phyloP scores from a whole-genome alignment of 2,329 filamentous ascomycete genomes.

The Tothia fuscella region DNA sequence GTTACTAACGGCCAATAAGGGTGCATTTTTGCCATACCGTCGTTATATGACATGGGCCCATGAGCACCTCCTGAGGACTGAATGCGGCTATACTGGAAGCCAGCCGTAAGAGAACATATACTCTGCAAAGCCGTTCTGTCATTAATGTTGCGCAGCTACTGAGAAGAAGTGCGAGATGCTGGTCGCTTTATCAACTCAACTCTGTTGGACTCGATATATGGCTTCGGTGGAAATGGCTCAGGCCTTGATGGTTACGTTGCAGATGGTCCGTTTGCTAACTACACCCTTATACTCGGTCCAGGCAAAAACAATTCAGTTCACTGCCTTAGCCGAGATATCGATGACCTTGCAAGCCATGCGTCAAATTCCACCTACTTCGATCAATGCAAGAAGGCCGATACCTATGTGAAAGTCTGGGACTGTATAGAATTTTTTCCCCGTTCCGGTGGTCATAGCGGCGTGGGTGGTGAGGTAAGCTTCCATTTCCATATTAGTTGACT shows the following conservation, averaged over 20 bases:
- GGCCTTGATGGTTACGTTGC: constrained; percentile 1
- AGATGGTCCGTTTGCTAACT: constrained; percentile 3
- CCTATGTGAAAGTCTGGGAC: not conserved
- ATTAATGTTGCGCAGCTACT: too few relatives aligned
- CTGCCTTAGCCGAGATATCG: constrained; percentile 1
- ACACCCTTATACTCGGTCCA: not conserved
- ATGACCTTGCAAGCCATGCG: not conserved
- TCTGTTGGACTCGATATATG: constrained; percentile 14
- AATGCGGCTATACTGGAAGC: constrained; percentile 26
- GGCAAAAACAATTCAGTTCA: not conserved
- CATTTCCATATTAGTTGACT: too few relatives aligned
- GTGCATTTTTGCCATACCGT: not conserved
- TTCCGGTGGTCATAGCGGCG: not conserved
- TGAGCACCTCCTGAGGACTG: constrained; percentile 22
- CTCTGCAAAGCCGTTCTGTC: too few relatives aligned
- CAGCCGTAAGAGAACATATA: constrained; percentile 12
- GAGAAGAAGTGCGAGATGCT: too few relatives aligned
- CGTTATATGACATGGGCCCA: constrained; percentile 12
- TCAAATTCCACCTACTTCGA: not conserved
- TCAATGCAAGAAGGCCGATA: not conserved
- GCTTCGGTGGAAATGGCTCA: constrained; percentile 10
- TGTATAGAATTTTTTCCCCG: not conserved
- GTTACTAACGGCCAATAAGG: too few relatives aligned
- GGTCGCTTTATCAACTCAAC: constrained; percentile 1
- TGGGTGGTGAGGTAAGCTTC: constrained; percentile 1